Conservation (phyloP, 352 stramenopile species). For the Phytophthora tubulina region DNA sequence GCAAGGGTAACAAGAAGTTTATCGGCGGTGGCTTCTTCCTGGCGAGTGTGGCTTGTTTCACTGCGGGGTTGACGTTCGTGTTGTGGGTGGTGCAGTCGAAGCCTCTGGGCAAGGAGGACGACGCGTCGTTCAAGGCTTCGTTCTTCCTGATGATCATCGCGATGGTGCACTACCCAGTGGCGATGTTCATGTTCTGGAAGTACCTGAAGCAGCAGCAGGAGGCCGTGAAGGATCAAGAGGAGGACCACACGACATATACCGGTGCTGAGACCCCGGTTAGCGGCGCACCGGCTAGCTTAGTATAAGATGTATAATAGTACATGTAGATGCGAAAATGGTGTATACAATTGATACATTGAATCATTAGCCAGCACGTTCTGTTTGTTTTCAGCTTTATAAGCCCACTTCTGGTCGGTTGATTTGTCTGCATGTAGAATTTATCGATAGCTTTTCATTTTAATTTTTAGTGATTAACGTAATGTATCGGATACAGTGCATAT, state of each 20-base stretch:
- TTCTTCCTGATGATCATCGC: conserved; percentile 73
- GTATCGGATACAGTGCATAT: too few species aligned
- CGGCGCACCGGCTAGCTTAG: not conserved
- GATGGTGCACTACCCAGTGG: conserved; percentile 61
- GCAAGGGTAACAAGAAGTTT: conserved; percentile 33
- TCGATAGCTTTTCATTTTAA: too few species aligned
- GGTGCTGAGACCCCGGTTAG: conserved; percentile 7
- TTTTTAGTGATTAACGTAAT: too few species aligned
- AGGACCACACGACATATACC: conserved; percentile 20
- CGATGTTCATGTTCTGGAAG: conserved; percentile 43
- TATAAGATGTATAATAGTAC: not conserved
- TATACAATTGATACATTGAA: too few species aligned
- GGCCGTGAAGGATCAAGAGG: conserved; percentile 6
- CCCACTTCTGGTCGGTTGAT: too few species aligned
- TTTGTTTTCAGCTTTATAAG: too few species aligned
- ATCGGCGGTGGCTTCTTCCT: conserved; percentile 33
- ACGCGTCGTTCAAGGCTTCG: conserved; percentile 54
- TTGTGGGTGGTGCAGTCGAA: conserved; percentile 62
- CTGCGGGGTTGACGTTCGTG: conserved; percentile 34
- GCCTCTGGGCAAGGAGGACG: conserved; percentile 60
- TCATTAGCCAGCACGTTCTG: too few species aligned
- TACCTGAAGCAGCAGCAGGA: conserved; percentile 27
- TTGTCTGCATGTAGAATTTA: too few species aligned
- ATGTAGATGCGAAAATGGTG: too few species aligned
- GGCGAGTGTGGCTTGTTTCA: conserved; percentile 17